Evolutionary conservation across 2,329 filamentous ascomycete genomes (phyloP).

Genomic region (Sporothrix brasiliensis): DNA sequence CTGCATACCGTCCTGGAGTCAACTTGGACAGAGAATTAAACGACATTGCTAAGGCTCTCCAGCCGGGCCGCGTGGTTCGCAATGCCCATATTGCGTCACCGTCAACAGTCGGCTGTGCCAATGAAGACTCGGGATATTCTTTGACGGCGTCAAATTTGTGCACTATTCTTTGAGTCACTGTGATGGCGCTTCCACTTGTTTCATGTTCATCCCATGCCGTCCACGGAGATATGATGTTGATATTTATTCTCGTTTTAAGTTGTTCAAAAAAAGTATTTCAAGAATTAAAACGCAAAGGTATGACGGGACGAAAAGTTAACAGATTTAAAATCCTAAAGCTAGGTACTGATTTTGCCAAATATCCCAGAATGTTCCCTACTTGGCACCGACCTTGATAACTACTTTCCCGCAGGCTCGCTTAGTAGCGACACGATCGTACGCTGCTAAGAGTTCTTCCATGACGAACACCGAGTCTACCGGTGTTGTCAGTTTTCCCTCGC

Average conservation of each 20-base stretch:
- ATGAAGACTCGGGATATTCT: not conserved
- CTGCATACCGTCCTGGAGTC: slow-evolving; percentile 3
- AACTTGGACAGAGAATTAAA: not conserved
- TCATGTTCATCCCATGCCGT: too few relatives aligned
- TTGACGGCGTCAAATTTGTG: not conserved
- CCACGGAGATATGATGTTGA: too few relatives aligned
- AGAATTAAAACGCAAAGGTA: too few relatives aligned
- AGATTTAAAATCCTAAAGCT: too few relatives aligned
- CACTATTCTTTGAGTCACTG: not conserved
- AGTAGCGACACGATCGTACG: slow-evolving; percentile 30
- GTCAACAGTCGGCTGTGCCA: not conserved
- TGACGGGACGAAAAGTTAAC: too few relatives aligned
- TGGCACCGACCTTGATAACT: slow-evolving; percentile 24
- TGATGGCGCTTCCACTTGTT: too few relatives aligned
- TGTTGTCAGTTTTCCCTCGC: slow-evolving; percentile 37
- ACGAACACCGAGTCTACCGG: slow-evolving; percentile 30
- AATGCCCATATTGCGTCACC: not conserved
- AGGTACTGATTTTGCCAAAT: not conserved
- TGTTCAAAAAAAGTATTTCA: too few relatives aligned
- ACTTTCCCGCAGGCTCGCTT: slow-evolving; percentile 31
- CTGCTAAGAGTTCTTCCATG: slow-evolving; percentile 12
- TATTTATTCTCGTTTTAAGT: too few relatives aligned
- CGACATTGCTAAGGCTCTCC: not conserved
- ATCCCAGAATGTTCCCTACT: not conserved
- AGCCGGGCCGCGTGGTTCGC: not conserved